Percentiles rank a stretch among this genome's conserved stretches.
Conservation (phyloP, 108 stramenopile genomes). For the Pseudonitzschia delicatissima region DNA sequence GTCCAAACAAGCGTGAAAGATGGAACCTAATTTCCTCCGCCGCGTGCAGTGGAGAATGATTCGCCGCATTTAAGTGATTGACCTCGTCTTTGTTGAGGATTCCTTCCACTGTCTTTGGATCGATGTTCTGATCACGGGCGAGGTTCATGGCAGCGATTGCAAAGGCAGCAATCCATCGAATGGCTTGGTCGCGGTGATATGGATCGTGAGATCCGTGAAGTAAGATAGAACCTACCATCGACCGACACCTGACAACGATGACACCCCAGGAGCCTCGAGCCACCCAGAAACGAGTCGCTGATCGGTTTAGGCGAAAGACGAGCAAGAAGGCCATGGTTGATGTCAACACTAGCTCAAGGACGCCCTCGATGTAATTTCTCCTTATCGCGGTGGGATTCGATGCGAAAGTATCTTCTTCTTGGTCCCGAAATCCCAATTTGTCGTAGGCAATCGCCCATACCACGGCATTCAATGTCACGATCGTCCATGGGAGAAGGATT, state of each 20-base stretch:
- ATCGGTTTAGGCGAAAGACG: constrained; percentile 49
- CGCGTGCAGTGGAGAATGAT: constrained; percentile 35
- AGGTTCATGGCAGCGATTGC: constrained; percentile 21
- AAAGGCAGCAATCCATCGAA: constrained; percentile 42
- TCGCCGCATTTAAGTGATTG: not conserved
- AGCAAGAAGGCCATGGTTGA: constrained; percentile 42
- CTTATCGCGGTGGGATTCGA: too few relatives aligned
- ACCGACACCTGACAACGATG: constrained; percentile 19
- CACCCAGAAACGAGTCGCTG: constrained; percentile 39
- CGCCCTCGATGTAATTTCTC: constrained; percentile 15
- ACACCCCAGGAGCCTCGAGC: constrained; percentile 36
- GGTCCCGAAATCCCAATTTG: not conserved
- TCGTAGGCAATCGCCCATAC: constrained; percentile 27
- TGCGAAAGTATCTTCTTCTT: not conserved
- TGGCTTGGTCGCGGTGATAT: constrained; percentile 20
- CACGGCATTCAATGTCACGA: constrained; percentile 25
- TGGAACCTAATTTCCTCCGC: constrained; percentile 19
- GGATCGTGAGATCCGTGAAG: constrained; percentile 27
- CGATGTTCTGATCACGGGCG: constrained; percentile 16
- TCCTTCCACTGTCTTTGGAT: constrained; percentile 15
- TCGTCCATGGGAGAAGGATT: constrained; percentile 16
- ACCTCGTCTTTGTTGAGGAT: constrained; percentile 23
- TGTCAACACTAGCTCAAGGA: constrained; percentile 28
- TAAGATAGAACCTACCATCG: constrained; percentile 17
- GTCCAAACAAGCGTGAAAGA: constrained; percentile 14